These are phyloP conservation scores for Ogataea dorogensis DNA, from an alignment of 805 yeast species.

Conservation along the genomic window DNA sequence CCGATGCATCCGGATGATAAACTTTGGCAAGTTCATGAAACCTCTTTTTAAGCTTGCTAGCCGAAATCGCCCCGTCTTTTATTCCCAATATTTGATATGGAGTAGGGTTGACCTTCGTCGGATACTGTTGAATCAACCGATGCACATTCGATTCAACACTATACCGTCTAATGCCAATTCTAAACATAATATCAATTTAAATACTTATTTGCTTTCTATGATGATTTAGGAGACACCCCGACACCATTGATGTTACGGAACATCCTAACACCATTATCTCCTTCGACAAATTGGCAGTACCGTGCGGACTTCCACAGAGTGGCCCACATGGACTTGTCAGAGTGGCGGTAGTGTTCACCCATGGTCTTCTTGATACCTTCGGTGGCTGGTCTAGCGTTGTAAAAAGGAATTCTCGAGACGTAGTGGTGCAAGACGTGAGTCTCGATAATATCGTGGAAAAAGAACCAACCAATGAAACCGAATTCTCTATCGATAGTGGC, in stretches of 20 bases:
- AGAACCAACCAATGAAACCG: conserved; percentile 73
- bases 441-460: conserved; percentile 87
- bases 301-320: conserved; percentile 63
- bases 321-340: conserved; percentile 71
- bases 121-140: conserved; percentile 36
- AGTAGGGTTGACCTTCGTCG: conserved; percentile 49
- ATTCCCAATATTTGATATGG: conserved; percentile 71
- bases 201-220: conserved; percentile 12
- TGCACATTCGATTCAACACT: conserved; percentile 3
- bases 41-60: conserved; percentile 41
- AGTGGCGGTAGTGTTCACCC: conserved; percentile 74
- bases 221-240: conserved; percentile 39
- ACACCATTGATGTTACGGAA: conserved; percentile 67
- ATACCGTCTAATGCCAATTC: neutral
- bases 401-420: conserved; percentile 81
- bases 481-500: conserved; percentile 84
- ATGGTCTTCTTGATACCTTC: conserved; percentile 77
- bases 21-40: conserved; percentile 65
- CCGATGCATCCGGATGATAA: conserved; percentile 73
- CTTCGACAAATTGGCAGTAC: conserved; percentile 71
- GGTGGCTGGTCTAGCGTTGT: conserved; percentile 78
- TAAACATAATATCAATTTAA: conserved; percentile 1
- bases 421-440: conserved; percentile 89
- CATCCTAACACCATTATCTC: conserved; percentile 69
- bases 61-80: conserved; percentile 35